A percentile compares a stretch with the other conserved stretches of the same genome.
Conservation (phyloP, 768 basidiomycete genomes). For the Cyclocybe aegerita region DNA sequence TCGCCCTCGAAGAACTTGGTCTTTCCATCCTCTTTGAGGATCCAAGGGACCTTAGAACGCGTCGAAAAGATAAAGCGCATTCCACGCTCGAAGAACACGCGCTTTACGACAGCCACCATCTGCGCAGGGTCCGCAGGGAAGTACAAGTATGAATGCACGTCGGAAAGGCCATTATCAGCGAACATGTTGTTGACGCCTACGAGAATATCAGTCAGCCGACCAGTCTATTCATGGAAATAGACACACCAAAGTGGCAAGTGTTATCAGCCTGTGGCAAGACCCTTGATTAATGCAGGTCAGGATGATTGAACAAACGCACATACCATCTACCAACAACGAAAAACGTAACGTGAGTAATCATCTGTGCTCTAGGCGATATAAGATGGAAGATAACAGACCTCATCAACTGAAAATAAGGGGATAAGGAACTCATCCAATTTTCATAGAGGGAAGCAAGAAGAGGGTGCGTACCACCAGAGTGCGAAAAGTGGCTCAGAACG, state of each 20-base stretch:
- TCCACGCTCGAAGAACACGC: slow-evolving; percentile 82
- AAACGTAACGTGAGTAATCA: background rate
- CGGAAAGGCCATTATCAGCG: slow-evolving; percentile 83
- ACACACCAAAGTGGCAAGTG: slow-evolving; percentile 43
- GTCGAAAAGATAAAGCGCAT: slow-evolving; percentile 88
- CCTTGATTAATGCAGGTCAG: background rate
- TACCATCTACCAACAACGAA: slow-evolving; percentile 26
- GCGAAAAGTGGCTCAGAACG: slow-evolving; percentile 86
- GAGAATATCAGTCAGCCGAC: slow-evolving; percentile 38
- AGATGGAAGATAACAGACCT: slow-evolving; percentile 32
- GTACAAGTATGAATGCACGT: slow-evolving; percentile 78
- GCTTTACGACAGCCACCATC: slow-evolving; percentile 74
- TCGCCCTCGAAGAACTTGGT: slow-evolving; percentile 62
- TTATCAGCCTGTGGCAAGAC: slow-evolving; percentile 39
- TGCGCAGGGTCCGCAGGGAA: slow-evolving; percentile 86
- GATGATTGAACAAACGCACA: slow-evolving; percentile 4
- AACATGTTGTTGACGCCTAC: slow-evolving; percentile 85
- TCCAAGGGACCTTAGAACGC: slow-evolving; percentile 85
- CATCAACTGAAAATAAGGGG: slow-evolving; percentile 48
- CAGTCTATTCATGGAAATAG: slow-evolving; percentile 10
- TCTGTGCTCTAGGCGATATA: background rate
- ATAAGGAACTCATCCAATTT: slow-evolving; percentile 5
- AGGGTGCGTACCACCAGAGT: slow-evolving; percentile 66
- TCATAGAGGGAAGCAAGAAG: background rate
- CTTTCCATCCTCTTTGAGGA: slow-evolving; percentile 73